Base-by-base conservation (phyloP, 768 basidiomycete genomes). In the Rhodotorula babjevae region DNA sequence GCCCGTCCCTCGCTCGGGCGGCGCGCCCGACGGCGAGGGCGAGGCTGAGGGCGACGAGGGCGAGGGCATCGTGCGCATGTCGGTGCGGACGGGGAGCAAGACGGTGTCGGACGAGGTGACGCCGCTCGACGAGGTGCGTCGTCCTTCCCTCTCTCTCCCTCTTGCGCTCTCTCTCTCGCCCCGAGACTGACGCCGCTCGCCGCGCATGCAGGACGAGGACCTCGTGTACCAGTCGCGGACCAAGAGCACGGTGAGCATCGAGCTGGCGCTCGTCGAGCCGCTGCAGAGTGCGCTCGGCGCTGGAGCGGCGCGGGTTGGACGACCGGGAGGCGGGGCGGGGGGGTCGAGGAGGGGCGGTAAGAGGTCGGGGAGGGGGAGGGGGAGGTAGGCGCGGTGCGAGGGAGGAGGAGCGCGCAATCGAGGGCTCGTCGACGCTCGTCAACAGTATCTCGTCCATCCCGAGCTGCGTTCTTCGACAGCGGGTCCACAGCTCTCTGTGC, bases 61-160 rank as follows among this genome's bases (percentile, higher is more conserved):
- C 67, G 82, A 89, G 23, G 83, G 82, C 15, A 89, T 90, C 0
- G 84, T 89, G 47, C 86, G 87, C 74, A 86, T 92, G 67, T 50
- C 70, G n/a, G 69, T 79, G 0, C 4, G 53, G 56, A 79, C 78
- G n/a, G 77, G 71, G 10, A 76, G 71, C 29, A 65, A 64, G 11
- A 59, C 57, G 18, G 77, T 77, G 27, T 84, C 86, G 72, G 93
- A 95, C 74, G 93, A 93, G 81, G 78, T 93, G 16, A 79, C 89
- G 29, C 92, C 90, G 0, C 87, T 86, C 2, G 87, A 90, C 73
- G 72, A 75, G 40, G 69, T 72, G 50, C 23, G 70, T 31, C 36
- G 8, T 10, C 11, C 3, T 10, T 10, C 21, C 31, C n/a, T n/a
- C 65, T 27, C 25, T 5, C 29, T 59, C n/a, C n/a, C 49, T 36